phyloP scores from a whole-genome alignment of 192 early-diverging fungal genomes.

The Backusella psychrophila region DNA sequence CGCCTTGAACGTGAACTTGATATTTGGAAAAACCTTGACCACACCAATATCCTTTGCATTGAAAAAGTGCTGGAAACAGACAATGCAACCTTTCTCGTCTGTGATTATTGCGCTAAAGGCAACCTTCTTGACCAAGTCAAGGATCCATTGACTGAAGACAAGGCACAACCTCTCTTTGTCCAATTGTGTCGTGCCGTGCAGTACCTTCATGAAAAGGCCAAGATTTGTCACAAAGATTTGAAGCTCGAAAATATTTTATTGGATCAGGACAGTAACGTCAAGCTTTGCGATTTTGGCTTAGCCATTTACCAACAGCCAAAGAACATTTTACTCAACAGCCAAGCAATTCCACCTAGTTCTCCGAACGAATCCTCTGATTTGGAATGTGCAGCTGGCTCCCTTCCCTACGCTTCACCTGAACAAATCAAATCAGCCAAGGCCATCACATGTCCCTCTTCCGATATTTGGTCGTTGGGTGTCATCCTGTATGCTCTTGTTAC shows the following conservation, averaged over 20 bases:
- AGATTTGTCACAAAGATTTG: constrained; percentile 77
- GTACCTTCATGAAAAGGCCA: constrained; percentile 75
- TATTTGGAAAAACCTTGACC: constrained; percentile 67
- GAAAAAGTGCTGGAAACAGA: constrained; percentile 66
- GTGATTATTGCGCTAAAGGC: constrained; percentile 64
- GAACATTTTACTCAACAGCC: constrained; percentile 29
- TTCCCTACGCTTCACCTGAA: constrained; percentile 74
- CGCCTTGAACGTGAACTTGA: constrained; percentile 61
- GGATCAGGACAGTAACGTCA: constrained; percentile 60
- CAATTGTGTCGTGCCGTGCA: constrained; percentile 72
- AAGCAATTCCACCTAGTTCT: background rate
- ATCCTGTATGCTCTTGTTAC: constrained; percentile 70
- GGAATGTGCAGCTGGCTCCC: constrained; percentile 53
- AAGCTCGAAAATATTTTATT: constrained; percentile 92
- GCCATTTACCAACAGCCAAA: constrained; percentile 50
- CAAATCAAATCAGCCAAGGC: constrained; percentile 49
- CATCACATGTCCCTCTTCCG: constrained; percentile 51
- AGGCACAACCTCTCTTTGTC: constrained; percentile 59
- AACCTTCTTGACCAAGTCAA: constrained; percentile 60
- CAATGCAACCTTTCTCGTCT: constrained; percentile 67
- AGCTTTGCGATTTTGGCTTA: constrained; percentile 89
- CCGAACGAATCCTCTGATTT: constrained; percentile 9
- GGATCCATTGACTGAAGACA: constrained; percentile 46
- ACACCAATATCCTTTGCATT: constrained; percentile 66
- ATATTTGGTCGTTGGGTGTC: constrained; percentile 79